Evolutionary conservation across 1,139 yeast species (phyloP), one percentile per base, ranked within the genome.

Genomic region (Candida gigantensis): DNA sequence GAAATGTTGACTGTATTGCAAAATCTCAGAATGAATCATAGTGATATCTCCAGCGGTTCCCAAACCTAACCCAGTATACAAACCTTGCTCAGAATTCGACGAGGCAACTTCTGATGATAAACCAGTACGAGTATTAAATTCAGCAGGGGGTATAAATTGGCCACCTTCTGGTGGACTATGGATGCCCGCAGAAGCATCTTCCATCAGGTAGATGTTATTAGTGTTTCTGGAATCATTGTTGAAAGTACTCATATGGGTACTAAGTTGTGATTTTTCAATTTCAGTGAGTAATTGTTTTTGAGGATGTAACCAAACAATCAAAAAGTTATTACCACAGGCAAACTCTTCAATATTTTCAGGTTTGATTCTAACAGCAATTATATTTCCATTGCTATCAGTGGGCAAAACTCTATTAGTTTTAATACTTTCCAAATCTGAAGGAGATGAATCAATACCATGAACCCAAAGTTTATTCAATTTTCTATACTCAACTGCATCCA

Each of bases 31-130:
- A 41, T 68, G 72, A 35, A 70, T 70, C 5, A 73, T 65, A 5
- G 62, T 55, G 16, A 70, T 69, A 42, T 70, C 76, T 28, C 62
- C 65, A 9, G 68, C 65, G 10, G 60, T 65, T 6, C 76, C 76
- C 31, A 70, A 52, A 1, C 76, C 76, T 17, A 64, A 49, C 5
- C 50, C 47, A 13, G 49, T 42, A 28, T 43, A 44, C 8, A 43
- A 28, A 9, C 49, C 47, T 18, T 34, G 29, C 25, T 43, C 49
- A 5, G 46, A 41, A 30, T 43, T 39, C 4, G 38, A 24, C 8
- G 49, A 42, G 2, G 24, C 42, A 14, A 21, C 39, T 25, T 43
- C 45, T 5, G 49, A 43, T 4, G 46, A 41, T 11, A 42, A 34
- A 5, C 46, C 45, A 2, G 47, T 33, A 14, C 18, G 39, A 17